A percentile compares a stretch with the other conserved stretches of the same genome.
These are phyloP conservation scores for Fusarium nematophilum DNA, from an alignment of 2,329 filamentous ascomycete species.

Conservation along the genomic window DNA sequence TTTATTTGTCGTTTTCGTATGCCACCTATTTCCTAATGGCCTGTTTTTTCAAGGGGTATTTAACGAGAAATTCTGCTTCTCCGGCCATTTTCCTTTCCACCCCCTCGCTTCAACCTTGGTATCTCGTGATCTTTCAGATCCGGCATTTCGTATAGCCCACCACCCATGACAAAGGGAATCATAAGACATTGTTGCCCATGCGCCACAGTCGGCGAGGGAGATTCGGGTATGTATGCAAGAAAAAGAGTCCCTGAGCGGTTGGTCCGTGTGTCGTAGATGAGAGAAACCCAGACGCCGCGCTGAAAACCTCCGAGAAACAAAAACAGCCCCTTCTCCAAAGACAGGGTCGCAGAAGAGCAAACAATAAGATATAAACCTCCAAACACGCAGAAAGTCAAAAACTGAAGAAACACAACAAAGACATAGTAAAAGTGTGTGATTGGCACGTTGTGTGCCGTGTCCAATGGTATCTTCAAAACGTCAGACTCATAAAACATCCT, in stretches of 20 bases:
- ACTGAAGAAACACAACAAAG: conserved; percentile 15
- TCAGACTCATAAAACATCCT: conserved; percentile 33
- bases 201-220: conserved; percentile 27
- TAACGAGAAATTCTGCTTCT: conserved; percentile 4
- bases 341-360: conserved; percentile 15
- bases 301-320: neutral
- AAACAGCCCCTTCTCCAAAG: conserved; percentile 14
- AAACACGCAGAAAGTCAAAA: neutral
- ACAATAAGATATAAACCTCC: conserved; percentile 13
- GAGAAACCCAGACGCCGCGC: conserved; percentile 10
- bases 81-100: conserved; percentile 8
- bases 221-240: conserved; percentile 3
- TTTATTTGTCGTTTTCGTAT: conserved; percentile 8
- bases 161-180: conserved; percentile 29
- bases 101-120: conserved; percentile 3
- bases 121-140: conserved; percentile 28
- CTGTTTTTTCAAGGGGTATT: conserved; percentile 12
- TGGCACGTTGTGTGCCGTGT: conserved; percentile 24
- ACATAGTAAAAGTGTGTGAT: conserved; percentile 30
- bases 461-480: conserved; percentile 26
- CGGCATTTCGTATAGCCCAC: conserved; percentile 18
- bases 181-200: conserved; percentile 20
- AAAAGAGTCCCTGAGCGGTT: conserved; percentile 1
- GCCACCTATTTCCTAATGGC: conserved; percentile 8
- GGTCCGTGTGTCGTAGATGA: conserved; percentile 1